Conservation (phyloP, 2,329 filamentous ascomycete species). For the Aspergillus sp. region DNA sequence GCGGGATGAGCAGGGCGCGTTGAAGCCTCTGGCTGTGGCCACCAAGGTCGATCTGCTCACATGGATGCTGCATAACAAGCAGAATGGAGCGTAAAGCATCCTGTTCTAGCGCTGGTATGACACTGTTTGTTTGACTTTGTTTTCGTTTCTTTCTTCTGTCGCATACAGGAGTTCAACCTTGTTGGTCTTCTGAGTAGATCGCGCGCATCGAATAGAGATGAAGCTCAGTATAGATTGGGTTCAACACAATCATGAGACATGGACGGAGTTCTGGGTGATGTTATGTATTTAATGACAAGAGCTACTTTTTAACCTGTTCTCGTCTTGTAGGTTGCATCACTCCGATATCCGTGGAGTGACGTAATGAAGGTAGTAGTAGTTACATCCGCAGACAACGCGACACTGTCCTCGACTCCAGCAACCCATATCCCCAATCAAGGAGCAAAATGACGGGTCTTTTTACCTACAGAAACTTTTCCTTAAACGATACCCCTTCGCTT, state of each 20-base stretch:
- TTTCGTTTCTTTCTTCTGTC: conserved; percentile 8
- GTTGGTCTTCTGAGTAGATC: neutral
- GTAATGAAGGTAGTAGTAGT: neutral
- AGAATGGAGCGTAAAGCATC: conserved; percentile 15
- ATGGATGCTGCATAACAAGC: conserved; percentile 75
- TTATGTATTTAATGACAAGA: neutral
- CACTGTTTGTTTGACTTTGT: neutral
- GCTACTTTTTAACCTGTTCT: neutral
- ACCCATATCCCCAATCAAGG: neutral
- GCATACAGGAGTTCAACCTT: conserved; percentile 1
- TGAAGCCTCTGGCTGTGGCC: conserved; percentile 83
- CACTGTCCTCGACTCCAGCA: neutral
- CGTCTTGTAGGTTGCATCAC: neutral
- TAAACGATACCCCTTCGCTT: conserved; percentile 24
- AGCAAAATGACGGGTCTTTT: conserved; percentile 24
- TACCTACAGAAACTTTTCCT: conserved; percentile 25
- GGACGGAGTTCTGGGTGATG: neutral
- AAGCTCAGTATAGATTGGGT: conserved; percentile 9
- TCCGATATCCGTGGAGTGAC: neutral
- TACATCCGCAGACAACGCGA: neutral
- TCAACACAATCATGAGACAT: conserved; percentile 15
- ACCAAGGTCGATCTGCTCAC: conserved; percentile 95
- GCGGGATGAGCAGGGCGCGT: conserved; percentile 55
- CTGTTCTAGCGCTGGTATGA: neutral
- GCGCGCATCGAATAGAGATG: neutral